Evolutionary conservation across 2,329 filamentous ascomycete genomes (phyloP), one percentile per base, ranked within the genome.

Genomic region (Aciculosporium take): DNA sequence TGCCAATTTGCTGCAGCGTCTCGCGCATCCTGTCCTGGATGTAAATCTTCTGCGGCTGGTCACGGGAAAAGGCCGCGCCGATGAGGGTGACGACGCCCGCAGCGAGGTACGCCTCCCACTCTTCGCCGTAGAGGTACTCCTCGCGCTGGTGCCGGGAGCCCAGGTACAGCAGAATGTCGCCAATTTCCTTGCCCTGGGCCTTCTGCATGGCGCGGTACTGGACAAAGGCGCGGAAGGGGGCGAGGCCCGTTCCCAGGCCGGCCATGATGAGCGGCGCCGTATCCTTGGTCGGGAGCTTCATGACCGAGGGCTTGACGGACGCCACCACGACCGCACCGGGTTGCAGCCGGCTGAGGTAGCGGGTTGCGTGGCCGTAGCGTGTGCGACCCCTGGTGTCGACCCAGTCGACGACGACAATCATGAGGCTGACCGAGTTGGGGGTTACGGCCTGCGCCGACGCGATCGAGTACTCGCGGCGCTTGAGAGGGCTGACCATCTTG

Each of bases 181-280:
- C 91, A 51, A 98, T 94, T 44, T 91, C 79, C 68, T 94, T 88
- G 62, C 91, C 91, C 61, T 93, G 85, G n/a, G 86, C 81, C 69
- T 94, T 94, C 61, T 98, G 89, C 77, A 93, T 87, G 38, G 91
- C 91, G 44, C 91, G 89, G 68, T 98, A 91, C 67, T 98, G 91
- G 36, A 96, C 83, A 57, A 98, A 98, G 45, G 91, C 91, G 50
- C 91, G 86, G 85, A 98, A 98, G n/a, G 91, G 91, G 1, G 91
- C 91, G 18, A 98, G 80, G 57, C 91, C 91, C 0, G 91, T 98
- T 48, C 91, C 91, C n/a, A 96, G 81, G 61, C 91, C 91, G 8
- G 91, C 91, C 89, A 98, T 95, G 71, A 98, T 95, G 58, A 98
- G 79, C 31, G 91, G 91, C 37, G 89, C 85, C 29, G 85, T 91